A percentile compares a stretch with the other conserved stretches of the same genome.
Conservation (phyloP, 129 eudicot species). For the Lactuca saligna region DNA sequence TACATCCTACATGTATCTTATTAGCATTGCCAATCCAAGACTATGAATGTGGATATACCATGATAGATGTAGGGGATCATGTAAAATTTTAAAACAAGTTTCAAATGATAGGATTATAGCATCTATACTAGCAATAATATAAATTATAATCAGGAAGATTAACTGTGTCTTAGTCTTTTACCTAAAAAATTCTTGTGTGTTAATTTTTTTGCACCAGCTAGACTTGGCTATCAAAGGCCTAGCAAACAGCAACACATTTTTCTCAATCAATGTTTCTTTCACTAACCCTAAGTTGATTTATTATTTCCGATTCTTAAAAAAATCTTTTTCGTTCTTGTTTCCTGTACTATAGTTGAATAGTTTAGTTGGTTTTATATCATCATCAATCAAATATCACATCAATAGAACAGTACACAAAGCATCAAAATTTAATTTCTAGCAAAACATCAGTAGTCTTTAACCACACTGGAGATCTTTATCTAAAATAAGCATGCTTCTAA, state of each 20-base stretch:
- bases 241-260: conserved; percentile 2
- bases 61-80: conserved; percentile 14
- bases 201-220: too few species aligned
- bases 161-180: conserved; percentile 18
- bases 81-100: conserved; percentile 9
- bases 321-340: neutral
- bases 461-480: conserved; percentile 6
- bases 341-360: conserved; percentile 5
- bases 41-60: neutral
- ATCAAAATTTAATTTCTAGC: conserved; percentile 6
- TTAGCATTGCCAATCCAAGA: neutral
- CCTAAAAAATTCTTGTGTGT: neutral
- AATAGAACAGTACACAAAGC: neutral
- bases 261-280: conserved; percentile 14
- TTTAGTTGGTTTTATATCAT: conserved; percentile 2
- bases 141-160: neutral
- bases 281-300: conserved; percentile 11
- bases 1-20: conserved; percentile 4
- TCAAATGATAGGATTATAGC: conserved; percentile 19
- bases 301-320: conserved; percentile 6
- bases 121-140: conserved; percentile 14
- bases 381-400: conserved; percentile 14
- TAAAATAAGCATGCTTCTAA: conserved; percentile 3
- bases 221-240: too few species aligned
- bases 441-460: neutral